A percentile compares a stretch with the other conserved stretches of the same genome.
Conservation (phyloP, 2,329 filamentous ascomycete genomes). For the Laburnicola sp. region DNA sequence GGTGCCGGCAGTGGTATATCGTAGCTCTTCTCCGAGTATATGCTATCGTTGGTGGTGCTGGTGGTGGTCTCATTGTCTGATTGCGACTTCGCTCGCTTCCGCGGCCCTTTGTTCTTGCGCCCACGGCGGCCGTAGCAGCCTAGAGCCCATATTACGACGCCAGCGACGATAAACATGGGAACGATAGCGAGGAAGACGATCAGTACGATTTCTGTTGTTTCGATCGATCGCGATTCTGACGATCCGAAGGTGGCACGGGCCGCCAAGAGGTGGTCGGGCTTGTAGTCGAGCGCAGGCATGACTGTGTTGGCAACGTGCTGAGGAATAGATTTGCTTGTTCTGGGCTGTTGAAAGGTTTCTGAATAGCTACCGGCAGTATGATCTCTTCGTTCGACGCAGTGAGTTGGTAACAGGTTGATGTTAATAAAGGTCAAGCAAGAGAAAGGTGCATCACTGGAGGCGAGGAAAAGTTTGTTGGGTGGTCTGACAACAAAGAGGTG, state of each 20-base stretch:
- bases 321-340: no score
- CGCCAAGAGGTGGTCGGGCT: constrained; percentile 19
- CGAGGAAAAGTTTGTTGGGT: not conserved
- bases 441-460: not conserved
- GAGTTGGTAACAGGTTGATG: no score
- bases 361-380: no score
- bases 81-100: no score
- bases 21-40: not conserved
- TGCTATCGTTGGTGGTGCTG: not conserved
- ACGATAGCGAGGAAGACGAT: constrained; percentile 31
- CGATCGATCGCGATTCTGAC: constrained; percentile 17
- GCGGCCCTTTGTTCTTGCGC: not conserved
- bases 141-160: constrained; percentile 32
- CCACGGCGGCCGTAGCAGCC: constrained; percentile 4
- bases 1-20: not conserved
- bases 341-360: no score
- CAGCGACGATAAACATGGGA: constrained; percentile 28
- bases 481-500: not conserved
- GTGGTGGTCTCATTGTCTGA: not conserved
- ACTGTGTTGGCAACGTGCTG: not conserved
- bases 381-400: no score
- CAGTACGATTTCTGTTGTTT: constrained; percentile 23
- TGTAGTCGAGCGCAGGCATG: constrained; percentile 14
- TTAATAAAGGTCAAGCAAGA: not conserved
- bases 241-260: constrained; percentile 18